Percentiles rank a stretch among this genome's conserved stretches.
phyloP scores from a whole-genome alignment of 2,329 filamentous ascomycete species.

The Macrophomina pseudophaseolina region DNA sequence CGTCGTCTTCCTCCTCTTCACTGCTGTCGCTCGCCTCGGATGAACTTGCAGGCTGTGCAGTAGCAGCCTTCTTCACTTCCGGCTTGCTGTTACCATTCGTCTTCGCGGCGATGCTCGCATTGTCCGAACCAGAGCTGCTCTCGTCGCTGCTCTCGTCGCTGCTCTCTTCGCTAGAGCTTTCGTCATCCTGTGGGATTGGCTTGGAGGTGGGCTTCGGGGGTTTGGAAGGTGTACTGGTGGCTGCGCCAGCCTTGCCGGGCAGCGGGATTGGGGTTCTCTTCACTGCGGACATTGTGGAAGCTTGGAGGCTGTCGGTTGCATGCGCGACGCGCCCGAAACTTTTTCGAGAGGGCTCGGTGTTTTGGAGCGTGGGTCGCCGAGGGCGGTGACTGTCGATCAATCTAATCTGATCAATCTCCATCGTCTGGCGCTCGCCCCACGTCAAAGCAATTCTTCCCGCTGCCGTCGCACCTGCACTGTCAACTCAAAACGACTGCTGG shows the following conservation, averaged over 20 bases:
- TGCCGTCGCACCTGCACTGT: not conserved
- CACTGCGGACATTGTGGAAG: conserved; percentile 39
- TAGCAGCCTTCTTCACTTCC: conserved; percentile 32
- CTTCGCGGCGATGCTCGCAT: conserved; percentile 39
- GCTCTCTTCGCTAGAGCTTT: conserved; percentile 37
- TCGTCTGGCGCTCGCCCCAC: not conserved
- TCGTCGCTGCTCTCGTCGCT: conserved; percentile 34
- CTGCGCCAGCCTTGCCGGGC: conserved; percentile 31
- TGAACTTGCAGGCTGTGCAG: conserved; percentile 29
- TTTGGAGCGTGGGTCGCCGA: conserved; percentile 19
- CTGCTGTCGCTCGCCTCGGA: conserved; percentile 20
- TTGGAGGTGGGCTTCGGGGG: conserved; percentile 31
- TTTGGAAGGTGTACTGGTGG: conserved; percentile 33
- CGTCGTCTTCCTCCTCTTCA: conserved; percentile 12
- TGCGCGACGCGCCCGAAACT: conserved; percentile 19
- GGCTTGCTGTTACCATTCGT: conserved; percentile 32
- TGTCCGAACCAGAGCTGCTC: conserved; percentile 38
- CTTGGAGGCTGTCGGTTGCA: conserved; percentile 30
- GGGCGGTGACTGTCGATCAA: conserved; percentile 12
- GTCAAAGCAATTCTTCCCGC: conserved; percentile 15
- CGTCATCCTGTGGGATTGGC: conserved; percentile 36
- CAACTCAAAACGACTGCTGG: not conserved
- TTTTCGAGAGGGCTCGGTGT: conserved; percentile 15
- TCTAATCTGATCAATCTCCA: conserved; percentile 26
- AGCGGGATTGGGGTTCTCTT: conserved; percentile 43